Conservation (phyloP, 345 rosid species). For the Gossypium mustelinum region DNA sequence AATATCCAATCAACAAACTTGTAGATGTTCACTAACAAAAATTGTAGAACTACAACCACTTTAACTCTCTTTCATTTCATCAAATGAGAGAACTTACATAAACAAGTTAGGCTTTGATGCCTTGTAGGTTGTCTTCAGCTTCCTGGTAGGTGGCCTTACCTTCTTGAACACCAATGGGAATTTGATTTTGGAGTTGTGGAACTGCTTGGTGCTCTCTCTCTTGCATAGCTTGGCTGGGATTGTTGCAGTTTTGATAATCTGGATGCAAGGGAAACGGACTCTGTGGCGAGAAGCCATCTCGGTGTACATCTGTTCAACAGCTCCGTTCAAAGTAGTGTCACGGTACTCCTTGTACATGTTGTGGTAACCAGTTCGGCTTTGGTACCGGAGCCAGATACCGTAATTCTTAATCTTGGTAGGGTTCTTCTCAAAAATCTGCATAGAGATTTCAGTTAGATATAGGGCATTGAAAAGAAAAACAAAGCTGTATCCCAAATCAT, state of each 20-base stretch:
- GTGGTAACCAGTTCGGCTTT: constrained; percentile 53
- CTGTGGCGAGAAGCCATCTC: constrained; percentile 68
- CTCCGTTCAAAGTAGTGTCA: constrained; percentile 53
- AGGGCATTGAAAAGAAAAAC: not conserved
- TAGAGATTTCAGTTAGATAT: not conserved
- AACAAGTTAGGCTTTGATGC: constrained; percentile 48
- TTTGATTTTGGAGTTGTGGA: constrained; percentile 51
- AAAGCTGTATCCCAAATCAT: not conserved
- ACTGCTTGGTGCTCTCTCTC: constrained; percentile 59
- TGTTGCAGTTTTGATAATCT: constrained; percentile 57
- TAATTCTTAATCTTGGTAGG: constrained; percentile 56
- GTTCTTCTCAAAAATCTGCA: constrained; percentile 55
- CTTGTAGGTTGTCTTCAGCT: constrained; percentile 59
- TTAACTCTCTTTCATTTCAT: not conserved
- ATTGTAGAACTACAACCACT: constrained; percentile 13
- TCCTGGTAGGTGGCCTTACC: constrained; percentile 51
- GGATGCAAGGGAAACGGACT: constrained; percentile 60
- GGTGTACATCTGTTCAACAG: constrained; percentile 58
- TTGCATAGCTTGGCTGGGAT: constrained; percentile 43
- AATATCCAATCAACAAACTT: constrained; percentile 18
- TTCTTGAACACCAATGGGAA: constrained; percentile 41
- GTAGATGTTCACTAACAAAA: constrained; percentile 18
- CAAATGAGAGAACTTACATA: constrained; percentile 29
- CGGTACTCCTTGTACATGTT: constrained; percentile 52
- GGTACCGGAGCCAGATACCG: constrained; percentile 59